These are phyloP conservation scores for Cicer chorassanicum DNA, from an alignment of 306 rosid genomes.

Conservation along the genomic window DNA sequence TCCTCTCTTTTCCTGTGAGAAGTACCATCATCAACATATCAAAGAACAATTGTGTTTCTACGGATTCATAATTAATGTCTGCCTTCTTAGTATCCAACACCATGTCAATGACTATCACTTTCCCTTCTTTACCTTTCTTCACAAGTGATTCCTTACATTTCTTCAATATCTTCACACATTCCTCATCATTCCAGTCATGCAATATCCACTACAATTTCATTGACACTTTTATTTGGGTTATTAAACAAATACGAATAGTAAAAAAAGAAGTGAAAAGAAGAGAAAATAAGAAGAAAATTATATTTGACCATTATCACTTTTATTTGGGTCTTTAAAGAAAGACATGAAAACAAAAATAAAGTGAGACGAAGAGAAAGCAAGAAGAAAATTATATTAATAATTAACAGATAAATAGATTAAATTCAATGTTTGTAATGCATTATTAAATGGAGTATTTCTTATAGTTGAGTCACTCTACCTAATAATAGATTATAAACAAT, in stretches of 20 bases:
- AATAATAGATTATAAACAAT: too few species aligned
- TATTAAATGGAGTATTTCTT: too few species aligned
- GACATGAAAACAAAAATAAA: too few species aligned
- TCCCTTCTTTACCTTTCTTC: neutral
- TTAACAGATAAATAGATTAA: neutral
- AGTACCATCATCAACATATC: neutral
- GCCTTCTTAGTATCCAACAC: neutral
- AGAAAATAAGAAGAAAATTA: neutral
- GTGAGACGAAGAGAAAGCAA: too few species aligned
- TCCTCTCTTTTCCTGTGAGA: neutral
- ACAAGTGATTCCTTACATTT: neutral
- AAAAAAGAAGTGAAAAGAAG: neutral
- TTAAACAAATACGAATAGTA: too few species aligned
- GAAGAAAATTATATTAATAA: neutral
- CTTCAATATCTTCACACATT: neutral
- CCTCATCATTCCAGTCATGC: neutral
- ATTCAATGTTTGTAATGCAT: too few species aligned
- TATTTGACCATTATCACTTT: neutral
- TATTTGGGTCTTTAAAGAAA: too few species aligned
- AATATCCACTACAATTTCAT: neutral
- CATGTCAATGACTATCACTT: neutral
- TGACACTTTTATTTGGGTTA: neutral
- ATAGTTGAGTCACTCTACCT: too few species aligned
- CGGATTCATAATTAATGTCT: neutral
- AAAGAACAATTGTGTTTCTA: conserved; percentile 6